phyloP scores from a whole-genome alignment of 106 monocot genomes.

The Amphibolis antarctica region DNA sequence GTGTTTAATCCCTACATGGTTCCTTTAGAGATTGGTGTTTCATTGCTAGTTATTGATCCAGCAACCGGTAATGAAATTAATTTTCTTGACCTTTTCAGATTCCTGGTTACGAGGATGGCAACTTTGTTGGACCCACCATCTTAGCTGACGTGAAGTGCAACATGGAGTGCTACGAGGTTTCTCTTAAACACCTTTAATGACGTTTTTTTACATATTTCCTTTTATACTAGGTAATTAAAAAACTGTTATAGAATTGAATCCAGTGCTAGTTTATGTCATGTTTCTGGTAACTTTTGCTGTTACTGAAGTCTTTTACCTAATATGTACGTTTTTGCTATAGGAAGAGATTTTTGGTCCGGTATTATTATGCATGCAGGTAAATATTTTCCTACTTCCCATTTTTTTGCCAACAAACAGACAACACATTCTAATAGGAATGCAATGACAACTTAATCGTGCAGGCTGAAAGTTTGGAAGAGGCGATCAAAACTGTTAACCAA shows the following conservation, averaged over 20 bases:
- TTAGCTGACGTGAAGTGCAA: constrained; percentile 60
- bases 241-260: no score
- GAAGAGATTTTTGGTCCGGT: constrained; percentile 99
- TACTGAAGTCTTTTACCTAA: neutral
- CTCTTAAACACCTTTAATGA: neutral
- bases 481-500: constrained; percentile 64
- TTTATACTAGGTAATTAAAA: neutral
- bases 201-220: neutral
- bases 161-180: constrained; percentile 95
- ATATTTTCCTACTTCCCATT: neutral
- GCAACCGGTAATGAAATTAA: no score
- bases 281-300: no score
- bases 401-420: neutral
- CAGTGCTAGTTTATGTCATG: no score
- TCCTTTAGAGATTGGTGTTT: no score
- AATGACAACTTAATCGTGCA: constrained; percentile 12
- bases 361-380: constrained; percentile 91
- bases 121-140: constrained; percentile 94
- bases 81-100: constrained; percentile 33
- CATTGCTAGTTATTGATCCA: no score
- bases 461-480: constrained; percentile 86
- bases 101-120: constrained; percentile 73
- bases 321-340: constrained; percentile 14
- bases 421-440: neutral
- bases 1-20: no score